These are phyloP conservation scores for Knufia fluminis DNA, from an alignment of 2,329 filamentous ascomycete species.

Conservation along the genomic window DNA sequence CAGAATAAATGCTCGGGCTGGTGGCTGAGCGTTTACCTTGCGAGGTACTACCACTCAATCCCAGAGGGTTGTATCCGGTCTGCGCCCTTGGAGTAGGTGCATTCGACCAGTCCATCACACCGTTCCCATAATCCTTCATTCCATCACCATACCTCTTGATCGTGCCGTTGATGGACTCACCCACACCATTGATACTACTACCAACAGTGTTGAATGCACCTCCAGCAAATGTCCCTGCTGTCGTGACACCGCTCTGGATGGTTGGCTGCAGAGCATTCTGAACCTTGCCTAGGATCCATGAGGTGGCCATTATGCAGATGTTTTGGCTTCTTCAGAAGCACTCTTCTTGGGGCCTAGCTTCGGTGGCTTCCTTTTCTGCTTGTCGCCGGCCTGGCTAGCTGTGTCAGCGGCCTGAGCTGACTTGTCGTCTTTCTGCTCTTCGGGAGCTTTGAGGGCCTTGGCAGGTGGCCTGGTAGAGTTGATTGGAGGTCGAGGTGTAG, in stretches of 20 bases:
- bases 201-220: constrained; percentile 21
- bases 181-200: constrained; percentile 22
- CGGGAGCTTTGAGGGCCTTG: constrained; percentile 1
- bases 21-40: constrained; percentile 19
- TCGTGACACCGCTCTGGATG: constrained; percentile 17
- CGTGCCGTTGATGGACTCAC: constrained; percentile 21
- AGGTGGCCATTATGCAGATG: constrained; percentile 20
- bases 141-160: constrained; percentile 21
- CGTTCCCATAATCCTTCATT: constrained; percentile 25
- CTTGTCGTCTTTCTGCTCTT: constrained; percentile 9
- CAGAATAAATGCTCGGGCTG: constrained; percentile 15
- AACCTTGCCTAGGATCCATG: constrained; percentile 22
- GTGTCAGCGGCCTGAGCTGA: constrained; percentile 9
- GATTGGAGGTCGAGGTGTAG: constrained; percentile 18
- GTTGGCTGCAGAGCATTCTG: constrained; percentile 20
- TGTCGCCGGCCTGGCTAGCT: constrained; percentile 13
- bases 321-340: constrained; percentile 7
- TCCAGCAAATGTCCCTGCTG: constrained; percentile 20
- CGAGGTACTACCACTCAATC: constrained; percentile 18
- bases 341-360: constrained; percentile 21
- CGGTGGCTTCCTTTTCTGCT: constrained; percentile 19
- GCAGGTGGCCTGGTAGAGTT: constrained; percentile 17
- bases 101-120: constrained; percentile 25
- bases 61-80: constrained; percentile 24
- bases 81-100: constrained; percentile 18